A percentile compares a stretch with the other conserved stretches of the same genome.
Conservation (phyloP, 2,329 filamentous ascomycete genomes). For the Fusarium setosum region DNA sequence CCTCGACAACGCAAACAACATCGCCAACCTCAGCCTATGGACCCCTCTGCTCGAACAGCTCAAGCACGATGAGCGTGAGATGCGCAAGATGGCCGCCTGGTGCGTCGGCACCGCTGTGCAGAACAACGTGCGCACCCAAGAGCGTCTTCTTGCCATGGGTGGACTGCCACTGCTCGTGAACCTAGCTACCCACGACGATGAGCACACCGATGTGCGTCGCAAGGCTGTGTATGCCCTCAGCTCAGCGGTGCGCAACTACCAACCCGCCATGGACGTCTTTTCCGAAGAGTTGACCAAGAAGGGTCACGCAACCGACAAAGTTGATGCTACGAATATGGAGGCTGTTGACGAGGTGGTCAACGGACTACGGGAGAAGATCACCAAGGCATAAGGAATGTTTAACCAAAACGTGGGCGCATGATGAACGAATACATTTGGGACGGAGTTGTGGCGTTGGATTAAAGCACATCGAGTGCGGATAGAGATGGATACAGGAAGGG, state of each 20-base stretch:
- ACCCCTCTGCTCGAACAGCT: conserved; percentile 79
- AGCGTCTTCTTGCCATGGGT: conserved; percentile 71
- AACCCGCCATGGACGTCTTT: conserved; percentile 80
- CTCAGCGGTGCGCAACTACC: conserved; percentile 88
- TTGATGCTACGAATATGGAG: conserved; percentile 92
- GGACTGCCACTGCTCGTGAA: conserved; percentile 77
- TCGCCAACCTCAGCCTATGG: conserved; percentile 84
- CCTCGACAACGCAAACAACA: conserved; percentile 97
- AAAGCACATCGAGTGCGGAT: conserved; percentile 1
- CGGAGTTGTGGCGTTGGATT: conserved; percentile 50
- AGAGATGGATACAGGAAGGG: conserved; percentile 14
- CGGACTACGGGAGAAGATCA: conserved; percentile 68
- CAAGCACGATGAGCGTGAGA: conserved; percentile 73
- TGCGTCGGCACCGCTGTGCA: conserved; percentile 95
- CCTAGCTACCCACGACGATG: conserved; percentile 69
- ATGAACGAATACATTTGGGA: conserved; percentile 45
- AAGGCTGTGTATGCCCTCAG: conserved; percentile 94
- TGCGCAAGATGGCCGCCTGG: conserved; percentile 91
- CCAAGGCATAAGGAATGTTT: conserved; percentile 40
- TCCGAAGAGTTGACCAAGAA: conserved; percentile 69
- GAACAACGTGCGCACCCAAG: conserved; percentile 91
- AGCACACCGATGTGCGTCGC: conserved; percentile 74
- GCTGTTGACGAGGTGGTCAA: conserved; percentile 81
- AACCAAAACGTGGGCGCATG: conserved; percentile 15
- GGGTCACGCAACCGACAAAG: conserved; percentile 66